phyloP scores from a whole-genome alignment of 345 rosid genomes.

The Boechera stricta region DNA sequence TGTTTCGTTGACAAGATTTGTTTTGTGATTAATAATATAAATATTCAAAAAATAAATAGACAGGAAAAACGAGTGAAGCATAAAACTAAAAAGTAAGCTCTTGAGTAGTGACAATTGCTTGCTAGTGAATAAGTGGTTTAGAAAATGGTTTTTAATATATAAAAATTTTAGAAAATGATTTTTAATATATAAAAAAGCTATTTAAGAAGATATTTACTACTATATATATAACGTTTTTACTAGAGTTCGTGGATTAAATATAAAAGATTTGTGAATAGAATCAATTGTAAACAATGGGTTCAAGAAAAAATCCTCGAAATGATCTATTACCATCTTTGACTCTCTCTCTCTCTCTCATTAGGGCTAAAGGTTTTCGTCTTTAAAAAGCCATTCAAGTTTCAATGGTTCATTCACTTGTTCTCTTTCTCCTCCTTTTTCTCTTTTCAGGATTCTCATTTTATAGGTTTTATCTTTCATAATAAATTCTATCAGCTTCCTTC shows the following conservation, averaged over 20 bases:
- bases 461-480: neutral
- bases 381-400: conserved; percentile 11
- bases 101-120: neutral
- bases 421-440: too few species aligned
- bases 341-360: neutral
- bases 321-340: neutral
- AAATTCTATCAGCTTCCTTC: neutral
- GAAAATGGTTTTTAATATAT: too few species aligned
- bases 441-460: neutral
- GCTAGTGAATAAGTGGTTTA: neutral
- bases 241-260: neutral
- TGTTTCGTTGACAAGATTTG: neutral
- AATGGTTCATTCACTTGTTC: neutral
- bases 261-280: neutral
- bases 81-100: neutral
- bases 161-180: too few species aligned
- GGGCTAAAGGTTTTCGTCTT: neutral
- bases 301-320: neutral
- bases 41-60: neutral
- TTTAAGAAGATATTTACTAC: too few species aligned
- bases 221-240: too few species aligned
- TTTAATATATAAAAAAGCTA: too few species aligned
- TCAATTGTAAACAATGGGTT: neutral
- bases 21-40: neutral
- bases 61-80: neutral